Conservation (phyloP, 352 stramenopile species). For the Halophytophthora batemanensis region DNA sequence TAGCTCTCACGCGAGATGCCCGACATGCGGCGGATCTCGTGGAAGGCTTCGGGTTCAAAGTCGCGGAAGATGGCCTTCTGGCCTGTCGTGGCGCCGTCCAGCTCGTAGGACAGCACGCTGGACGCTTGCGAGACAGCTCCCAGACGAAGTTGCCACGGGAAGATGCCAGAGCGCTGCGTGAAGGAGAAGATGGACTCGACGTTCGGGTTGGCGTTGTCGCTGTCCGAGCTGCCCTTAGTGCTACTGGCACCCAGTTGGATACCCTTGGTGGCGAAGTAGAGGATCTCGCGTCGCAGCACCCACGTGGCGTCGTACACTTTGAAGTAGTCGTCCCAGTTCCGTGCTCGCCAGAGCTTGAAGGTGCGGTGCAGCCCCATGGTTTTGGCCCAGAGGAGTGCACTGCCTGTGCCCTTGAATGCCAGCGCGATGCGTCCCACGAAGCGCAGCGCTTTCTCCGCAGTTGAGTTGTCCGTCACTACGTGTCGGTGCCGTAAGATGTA, state of each 20-base stretch:
- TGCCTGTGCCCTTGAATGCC: conserved; percentile 59
- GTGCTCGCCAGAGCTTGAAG: conserved; percentile 71
- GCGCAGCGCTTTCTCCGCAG: conserved; percentile 54
- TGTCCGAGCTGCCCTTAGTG: conserved; percentile 29
- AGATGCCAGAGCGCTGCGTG: conserved; percentile 59
- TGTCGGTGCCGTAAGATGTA: conserved; percentile 64
- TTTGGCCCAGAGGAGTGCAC: conserved; percentile 65
- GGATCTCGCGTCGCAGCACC: conserved; percentile 77
- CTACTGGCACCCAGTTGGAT: conserved; percentile 58
- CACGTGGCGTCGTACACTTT: conserved; percentile 84
- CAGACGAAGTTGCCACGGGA: conserved; percentile 57
- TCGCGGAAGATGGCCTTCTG: conserved; percentile 80
- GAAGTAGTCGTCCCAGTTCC: conserved; percentile 85
- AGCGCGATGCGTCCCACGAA: conserved; percentile 67
- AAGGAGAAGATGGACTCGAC: conserved; percentile 64
- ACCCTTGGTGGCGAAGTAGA: conserved; percentile 81
- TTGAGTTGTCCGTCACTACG: conserved; percentile 50
- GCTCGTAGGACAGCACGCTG: conserved; percentile 66
- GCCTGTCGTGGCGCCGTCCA: conserved; percentile 56
- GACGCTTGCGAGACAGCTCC: conserved; percentile 43
- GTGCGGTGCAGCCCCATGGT: conserved; percentile 61
- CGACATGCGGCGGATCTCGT: conserved; percentile 76
- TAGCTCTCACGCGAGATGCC: conserved; percentile 76
- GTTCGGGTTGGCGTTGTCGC: conserved; percentile 30
- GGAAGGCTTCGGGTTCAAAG: conserved; percentile 78